These are phyloP conservation scores for Vigna radiata DNA, from an alignment of 306 rosid species.

Conservation along the genomic window DNA sequence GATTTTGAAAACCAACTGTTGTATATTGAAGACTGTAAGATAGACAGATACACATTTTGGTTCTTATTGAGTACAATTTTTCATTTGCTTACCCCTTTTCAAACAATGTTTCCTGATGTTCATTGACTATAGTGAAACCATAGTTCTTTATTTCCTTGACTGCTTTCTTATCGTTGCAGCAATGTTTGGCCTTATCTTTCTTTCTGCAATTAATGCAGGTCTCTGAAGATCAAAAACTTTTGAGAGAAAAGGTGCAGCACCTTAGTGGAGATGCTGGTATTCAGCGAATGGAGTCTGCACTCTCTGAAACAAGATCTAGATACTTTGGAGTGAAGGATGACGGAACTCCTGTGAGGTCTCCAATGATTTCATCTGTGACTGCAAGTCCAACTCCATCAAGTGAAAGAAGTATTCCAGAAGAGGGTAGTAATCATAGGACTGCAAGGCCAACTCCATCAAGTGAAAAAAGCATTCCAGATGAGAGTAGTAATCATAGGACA, in stretches of 20 bases:
- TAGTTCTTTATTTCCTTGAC: constrained; percentile 17
- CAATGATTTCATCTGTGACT: constrained; percentile 46
- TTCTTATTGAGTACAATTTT: constrained; percentile 10
- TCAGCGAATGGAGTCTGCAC: constrained; percentile 79
- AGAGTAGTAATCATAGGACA: constrained; percentile 44
- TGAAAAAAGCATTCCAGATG: constrained; percentile 48
- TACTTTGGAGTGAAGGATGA: constrained; percentile 64
- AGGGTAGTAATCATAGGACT: constrained; percentile 45
- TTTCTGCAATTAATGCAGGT: constrained; percentile 59
- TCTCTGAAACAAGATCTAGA: constrained; percentile 84
- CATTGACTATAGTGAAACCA: background rate
- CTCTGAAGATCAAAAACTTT: constrained; percentile 72
- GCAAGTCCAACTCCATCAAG: constrained; percentile 52
- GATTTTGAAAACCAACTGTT: constrained; percentile 7
- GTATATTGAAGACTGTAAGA: constrained; percentile 17
- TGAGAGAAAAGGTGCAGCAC: constrained; percentile 86
- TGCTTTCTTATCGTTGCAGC: constrained; percentile 36
- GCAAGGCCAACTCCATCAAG: constrained; percentile 52
- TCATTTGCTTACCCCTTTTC: constrained; percentile 11
- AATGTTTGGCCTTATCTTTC: constrained; percentile 23
- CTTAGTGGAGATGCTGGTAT: constrained; percentile 92
- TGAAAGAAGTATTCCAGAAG: constrained; percentile 48
- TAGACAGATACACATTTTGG: background rate
- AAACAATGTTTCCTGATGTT: background rate
- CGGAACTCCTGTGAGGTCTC: constrained; percentile 56